phyloP scores from a whole-genome alignment of 106 monocot species.

The Dendrobium huoshanense region DNA sequence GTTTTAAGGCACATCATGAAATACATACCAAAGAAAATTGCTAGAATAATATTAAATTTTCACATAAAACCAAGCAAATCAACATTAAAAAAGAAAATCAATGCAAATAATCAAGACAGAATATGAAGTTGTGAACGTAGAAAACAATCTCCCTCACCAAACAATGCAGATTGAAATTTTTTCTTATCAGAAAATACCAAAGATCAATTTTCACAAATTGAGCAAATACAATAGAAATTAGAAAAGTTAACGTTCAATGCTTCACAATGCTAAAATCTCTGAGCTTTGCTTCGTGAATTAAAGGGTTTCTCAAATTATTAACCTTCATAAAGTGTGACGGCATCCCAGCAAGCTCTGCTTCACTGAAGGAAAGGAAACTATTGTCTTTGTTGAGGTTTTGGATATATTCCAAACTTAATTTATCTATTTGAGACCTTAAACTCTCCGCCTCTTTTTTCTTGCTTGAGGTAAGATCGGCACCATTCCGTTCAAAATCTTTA shows the following conservation, averaged over 20 bases:
- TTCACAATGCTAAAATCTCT: background rate
- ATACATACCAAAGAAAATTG: background rate
- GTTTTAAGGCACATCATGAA: background rate
- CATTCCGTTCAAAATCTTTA: conserved; percentile 87
- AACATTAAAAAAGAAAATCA: background rate
- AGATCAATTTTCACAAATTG: background rate
- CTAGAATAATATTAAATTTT: background rate
- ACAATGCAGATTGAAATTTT: background rate
- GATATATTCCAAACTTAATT: conserved; percentile 61
- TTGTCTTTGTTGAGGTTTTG: conserved; percentile 56
- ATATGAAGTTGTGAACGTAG: background rate
- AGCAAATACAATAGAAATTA: background rate
- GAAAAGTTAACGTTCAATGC: background rate
- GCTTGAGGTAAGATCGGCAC: conserved; percentile 54
- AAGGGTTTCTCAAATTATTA: background rate
- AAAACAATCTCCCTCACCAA: background rate
- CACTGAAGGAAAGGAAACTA: conserved; percentile 55
- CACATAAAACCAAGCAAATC: background rate
- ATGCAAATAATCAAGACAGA: background rate
- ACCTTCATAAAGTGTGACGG: conserved; percentile 84
- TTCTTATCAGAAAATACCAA: background rate
- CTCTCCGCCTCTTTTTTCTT: conserved; percentile 76
- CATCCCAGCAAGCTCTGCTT: conserved; percentile 77
- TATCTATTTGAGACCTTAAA: conserved; percentile 64
- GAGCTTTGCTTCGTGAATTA: background rate